A percentile compares a stretch with the other conserved stretches of the same genome.
These are phyloP conservation scores for Theobroma cacao DNA, from an alignment of 345 rosid species.

Conservation along the genomic window DNA sequence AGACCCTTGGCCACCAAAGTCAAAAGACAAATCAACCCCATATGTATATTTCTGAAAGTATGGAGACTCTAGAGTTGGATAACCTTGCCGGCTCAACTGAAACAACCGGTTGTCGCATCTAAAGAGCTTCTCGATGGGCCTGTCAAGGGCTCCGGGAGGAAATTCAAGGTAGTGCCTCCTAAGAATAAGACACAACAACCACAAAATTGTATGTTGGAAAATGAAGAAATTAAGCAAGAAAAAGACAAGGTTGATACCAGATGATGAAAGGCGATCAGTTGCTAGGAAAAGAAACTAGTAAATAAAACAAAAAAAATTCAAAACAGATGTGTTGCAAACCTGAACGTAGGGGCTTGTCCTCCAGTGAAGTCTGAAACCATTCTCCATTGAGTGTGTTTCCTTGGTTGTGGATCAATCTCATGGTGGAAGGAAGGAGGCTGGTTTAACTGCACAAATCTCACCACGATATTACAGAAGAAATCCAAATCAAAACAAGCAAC, in stretches of 20 bases:
- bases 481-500: neutral
- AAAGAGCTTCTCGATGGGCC: conserved; percentile 13
- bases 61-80: conserved; percentile 7
- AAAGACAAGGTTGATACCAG: neutral
- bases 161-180: conserved; percentile 20
- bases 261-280: too few species aligned
- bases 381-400: conserved; percentile 22
- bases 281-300: too few species aligned
- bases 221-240: neutral
- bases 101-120: neutral
- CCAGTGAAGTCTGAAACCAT: conserved; percentile 15
- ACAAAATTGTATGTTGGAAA: neutral
- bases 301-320: neutral
- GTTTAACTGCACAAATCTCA: conserved; percentile 13
- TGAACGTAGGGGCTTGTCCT: conserved; percentile 12
- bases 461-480: neutral
- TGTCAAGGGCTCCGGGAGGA: conserved; percentile 18
- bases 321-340: neutral
- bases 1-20: neutral
- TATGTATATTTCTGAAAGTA: neutral
- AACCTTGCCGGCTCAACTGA: neutral
- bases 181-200: neutral
- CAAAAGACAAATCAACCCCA: neutral
- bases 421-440: conserved; percentile 17
- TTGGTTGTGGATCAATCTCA: conserved; percentile 20